Base-by-base conservation (phyloP, 2,329 filamentous ascomycete species). In the Lachnellula subtilissima region DNA sequence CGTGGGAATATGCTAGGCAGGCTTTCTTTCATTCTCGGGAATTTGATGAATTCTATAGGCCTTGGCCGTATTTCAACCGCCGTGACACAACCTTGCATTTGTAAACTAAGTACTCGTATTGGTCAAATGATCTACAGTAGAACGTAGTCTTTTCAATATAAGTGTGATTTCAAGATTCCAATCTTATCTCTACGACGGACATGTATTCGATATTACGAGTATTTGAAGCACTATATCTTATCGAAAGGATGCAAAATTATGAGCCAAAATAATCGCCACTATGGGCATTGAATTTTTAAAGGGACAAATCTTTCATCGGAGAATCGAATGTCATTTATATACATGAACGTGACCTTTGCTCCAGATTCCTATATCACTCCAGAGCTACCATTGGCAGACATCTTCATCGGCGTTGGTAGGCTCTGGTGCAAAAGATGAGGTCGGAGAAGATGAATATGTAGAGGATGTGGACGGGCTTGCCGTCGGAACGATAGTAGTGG, bases 241-340 rank as follows among this genome's bases (percentile, higher is more conserved):
- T 32, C 28, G 8, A 32, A 32, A 3, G 9, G 11, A 32, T 32
- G 28, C 9, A 32, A 32, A 32, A 32, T 32, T 32, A 32, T 25
- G 3, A 2, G 22, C 25, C 28, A 4, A 32, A 11, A 32, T 32
- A 32, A 32, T 8, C 28, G 37, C 37, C 37, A 40, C 37, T 40
- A 9, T 40, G 37, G 14, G 37, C 37, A 15, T 40, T 4, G 3
- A 15, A 17, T 15, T 40, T 40, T 2, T 17, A 40, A n/a, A 17
- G 9, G 1, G 37, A 40, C 37, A 17, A 40, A 15, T 17, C 8
- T 17, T 9, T 40, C 37, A 17, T 40, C 15, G 37, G n/a, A 15
- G 14, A 40, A 40, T 15, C 2, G 14, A 40, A 17, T 19, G 9
- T 45, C 42, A 52, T 48, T 25, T 55, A 52, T 55, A 52, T 55